Percentiles rank a stretch among this genome's conserved stretches.
These are phyloP conservation scores for Bonia amplexicaulis DNA, from an alignment of 176 grass and related monocot species.

Conservation along the genomic window DNA sequence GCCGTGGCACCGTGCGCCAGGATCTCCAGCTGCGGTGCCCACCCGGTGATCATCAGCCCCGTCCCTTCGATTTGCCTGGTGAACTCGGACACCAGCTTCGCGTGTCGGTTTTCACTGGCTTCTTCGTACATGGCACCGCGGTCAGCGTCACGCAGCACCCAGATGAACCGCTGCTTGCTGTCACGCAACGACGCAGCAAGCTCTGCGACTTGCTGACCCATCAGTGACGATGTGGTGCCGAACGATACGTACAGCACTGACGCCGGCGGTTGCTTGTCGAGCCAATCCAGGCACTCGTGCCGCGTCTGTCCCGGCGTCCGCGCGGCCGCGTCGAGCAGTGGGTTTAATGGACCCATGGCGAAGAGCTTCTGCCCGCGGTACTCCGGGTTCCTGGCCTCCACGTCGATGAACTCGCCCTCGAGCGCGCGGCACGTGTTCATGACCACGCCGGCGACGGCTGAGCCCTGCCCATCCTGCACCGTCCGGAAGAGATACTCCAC, in stretches of 20 bases:
- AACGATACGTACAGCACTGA: conserved; percentile 37
- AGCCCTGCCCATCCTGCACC: background rate
- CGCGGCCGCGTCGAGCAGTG: background rate
- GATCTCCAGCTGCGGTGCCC: conserved; percentile 66
- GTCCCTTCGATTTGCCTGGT: background rate
- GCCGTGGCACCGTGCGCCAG: conserved; percentile 41
- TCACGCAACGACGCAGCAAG: conserved; percentile 26
- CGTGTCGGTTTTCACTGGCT: background rate
- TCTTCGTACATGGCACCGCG: background rate
- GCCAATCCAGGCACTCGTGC: conserved; percentile 32
- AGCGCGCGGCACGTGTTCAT: conserved; percentile 31
- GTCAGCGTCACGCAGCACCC: conserved; percentile 63
- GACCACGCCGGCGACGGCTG: background rate
- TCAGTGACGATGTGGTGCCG: conserved; percentile 29
- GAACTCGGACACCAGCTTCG: conserved; percentile 1
- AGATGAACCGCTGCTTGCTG: conserved; percentile 55
- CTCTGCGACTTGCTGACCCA: conserved; percentile 25
- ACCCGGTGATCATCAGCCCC: conserved; percentile 42
- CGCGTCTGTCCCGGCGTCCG: background rate
- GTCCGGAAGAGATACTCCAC: background rate
- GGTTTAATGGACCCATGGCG: conserved; percentile 29
- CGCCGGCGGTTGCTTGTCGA: conserved; percentile 24
- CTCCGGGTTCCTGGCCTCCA: background rate
- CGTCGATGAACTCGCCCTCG: conserved; percentile 23
- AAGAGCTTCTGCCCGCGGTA: conserved; percentile 17